Evolutionary conservation across 2,329 filamentous ascomycete genomes (phyloP).

Genomic region (Geosmithia flava): DNA sequence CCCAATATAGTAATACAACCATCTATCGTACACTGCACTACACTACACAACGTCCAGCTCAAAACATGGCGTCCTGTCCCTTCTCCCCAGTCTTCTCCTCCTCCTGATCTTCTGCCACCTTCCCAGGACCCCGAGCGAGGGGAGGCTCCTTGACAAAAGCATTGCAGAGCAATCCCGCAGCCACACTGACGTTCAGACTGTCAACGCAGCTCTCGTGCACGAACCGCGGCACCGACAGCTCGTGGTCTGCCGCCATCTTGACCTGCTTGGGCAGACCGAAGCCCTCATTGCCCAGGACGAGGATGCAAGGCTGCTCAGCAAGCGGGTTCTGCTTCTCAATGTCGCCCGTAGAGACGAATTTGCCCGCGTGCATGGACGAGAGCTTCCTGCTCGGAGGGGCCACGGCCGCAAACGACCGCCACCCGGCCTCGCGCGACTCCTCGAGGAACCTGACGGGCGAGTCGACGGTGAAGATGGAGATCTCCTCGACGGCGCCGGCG

Average conservation of each 20-base stretch:
- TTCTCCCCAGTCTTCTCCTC: neutral
- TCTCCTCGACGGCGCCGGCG: conserved; percentile 71
- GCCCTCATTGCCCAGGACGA: conserved; percentile 77
- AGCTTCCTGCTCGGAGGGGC: conserved; percentile 26
- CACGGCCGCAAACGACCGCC: conserved; percentile 73
- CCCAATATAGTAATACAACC: neutral
- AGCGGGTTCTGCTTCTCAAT: conserved; percentile 41
- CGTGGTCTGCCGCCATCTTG: conserved; percentile 51
- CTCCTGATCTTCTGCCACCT: neutral
- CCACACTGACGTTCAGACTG: conserved; percentile 88
- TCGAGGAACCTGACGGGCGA: conserved; percentile 59
- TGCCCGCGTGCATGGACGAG: conserved; percentile 19
- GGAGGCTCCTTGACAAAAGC: conserved; percentile 42
- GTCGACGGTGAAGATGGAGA: conserved; percentile 59
- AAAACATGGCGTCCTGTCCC: neutral
- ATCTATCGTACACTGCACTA: neutral
- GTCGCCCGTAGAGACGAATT: conserved; percentile 34
- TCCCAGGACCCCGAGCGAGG: neutral
- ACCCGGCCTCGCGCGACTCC: conserved; percentile 56
- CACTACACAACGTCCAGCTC: neutral
- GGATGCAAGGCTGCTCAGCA: conserved; percentile 51
- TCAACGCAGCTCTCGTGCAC: conserved; percentile 52
- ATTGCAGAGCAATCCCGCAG: conserved; percentile 63
- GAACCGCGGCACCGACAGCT: conserved; percentile 51
- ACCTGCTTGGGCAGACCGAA: conserved; percentile 56